Percentiles rank a stretch among this genome's conserved stretches.
Evolutionary conservation across 2,329 filamentous ascomycete species (phyloP).

Genomic region (Lasiodiplodia citricola): DNA sequence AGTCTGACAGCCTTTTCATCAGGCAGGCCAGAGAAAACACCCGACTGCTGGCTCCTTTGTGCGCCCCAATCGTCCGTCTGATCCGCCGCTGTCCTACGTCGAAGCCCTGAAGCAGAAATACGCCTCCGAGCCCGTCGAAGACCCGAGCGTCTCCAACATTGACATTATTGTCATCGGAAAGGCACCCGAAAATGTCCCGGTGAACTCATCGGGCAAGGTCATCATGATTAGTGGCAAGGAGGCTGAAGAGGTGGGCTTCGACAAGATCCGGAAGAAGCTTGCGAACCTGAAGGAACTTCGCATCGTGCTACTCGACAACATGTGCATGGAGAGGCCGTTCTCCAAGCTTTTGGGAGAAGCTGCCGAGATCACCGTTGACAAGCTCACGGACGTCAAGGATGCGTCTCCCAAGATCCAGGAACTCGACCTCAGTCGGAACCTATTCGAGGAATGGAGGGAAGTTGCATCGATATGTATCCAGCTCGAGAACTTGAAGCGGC

Average conservation of each 20-base stretch:
- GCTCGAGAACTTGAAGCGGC: conserved; percentile 66
- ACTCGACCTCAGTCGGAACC: conserved; percentile 83
- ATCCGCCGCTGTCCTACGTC: conserved; percentile 74
- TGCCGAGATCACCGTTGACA: conserved; percentile 42
- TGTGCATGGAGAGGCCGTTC: conserved; percentile 60
- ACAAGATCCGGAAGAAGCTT: conserved; percentile 84
- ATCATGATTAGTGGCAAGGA: conserved; percentile 81
- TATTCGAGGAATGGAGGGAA: conserved; percentile 71
- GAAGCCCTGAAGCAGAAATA: conserved; percentile 86
- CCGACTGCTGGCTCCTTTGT: conserved; percentile 85
- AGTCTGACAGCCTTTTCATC: conserved; percentile 28
- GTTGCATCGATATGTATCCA: conserved; percentile 74
- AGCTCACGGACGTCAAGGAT: conserved; percentile 57
- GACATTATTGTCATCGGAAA: conserved; percentile 17
- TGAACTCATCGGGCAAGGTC: conserved; percentile 46
- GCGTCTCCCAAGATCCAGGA: conserved; percentile 68
- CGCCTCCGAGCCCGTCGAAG: conserved; percentile 58
- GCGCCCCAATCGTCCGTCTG: conserved; percentile 73
- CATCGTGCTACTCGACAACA: conserved; percentile 80
- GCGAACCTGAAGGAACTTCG: conserved; percentile 78
- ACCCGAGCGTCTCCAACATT: neutral
- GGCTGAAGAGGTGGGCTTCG: conserved; percentile 92
- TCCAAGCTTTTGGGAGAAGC: conserved; percentile 33
- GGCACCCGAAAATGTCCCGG: conserved; percentile 34
- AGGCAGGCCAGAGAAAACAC: conserved; percentile 66